phyloP scores from a whole-genome alignment of 495 filamentous ascomycete genomes.

The Podospora appendiculata region DNA sequence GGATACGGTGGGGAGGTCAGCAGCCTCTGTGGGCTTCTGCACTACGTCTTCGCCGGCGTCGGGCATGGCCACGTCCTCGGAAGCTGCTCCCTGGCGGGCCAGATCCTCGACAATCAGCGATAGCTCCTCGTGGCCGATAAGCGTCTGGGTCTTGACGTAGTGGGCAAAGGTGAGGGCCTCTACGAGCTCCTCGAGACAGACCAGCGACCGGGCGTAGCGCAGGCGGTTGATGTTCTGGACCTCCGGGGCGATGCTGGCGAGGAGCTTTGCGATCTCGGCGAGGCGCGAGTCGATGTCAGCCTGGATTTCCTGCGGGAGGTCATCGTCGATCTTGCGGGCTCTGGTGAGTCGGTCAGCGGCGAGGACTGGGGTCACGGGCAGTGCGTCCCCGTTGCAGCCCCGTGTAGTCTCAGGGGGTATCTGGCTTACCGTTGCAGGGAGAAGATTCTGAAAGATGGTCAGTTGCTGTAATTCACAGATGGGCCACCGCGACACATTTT shows the following conservation, averaged over 20 bases:
- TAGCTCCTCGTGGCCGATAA: conserved; percentile 61
- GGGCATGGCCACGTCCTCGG: conserved; percentile 20
- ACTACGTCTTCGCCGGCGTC: conserved; percentile 8
- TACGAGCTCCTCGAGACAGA: conserved; percentile 84
- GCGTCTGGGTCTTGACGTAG: conserved; percentile 69
- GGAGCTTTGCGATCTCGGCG: conserved; percentile 58
- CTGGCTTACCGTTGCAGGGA: conserved; percentile 70
- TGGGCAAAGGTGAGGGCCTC: conserved; percentile 80
- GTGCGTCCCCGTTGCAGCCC: too few relatives aligned
- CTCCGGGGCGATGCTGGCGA: conserved; percentile 60
- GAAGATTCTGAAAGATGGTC: conserved; percentile 63
- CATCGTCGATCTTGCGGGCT: conserved; percentile 53
- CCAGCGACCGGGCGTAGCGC: conserved; percentile 81
- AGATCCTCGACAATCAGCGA: conserved; percentile 32
- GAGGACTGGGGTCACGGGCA: neutral
- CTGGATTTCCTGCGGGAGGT: conserved; percentile 56
- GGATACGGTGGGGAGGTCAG: conserved; percentile 38
- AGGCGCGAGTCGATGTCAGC: conserved; percentile 58
- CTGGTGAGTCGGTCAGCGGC: conserved; percentile 10
- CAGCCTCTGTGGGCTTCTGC: neutral
- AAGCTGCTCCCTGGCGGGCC: conserved; percentile 10
- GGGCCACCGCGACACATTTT: too few relatives aligned
- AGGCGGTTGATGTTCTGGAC: conserved; percentile 70
- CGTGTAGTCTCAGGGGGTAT: neutral
- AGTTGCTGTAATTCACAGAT: too few relatives aligned